Conservation (phyloP, 257 asterid genomes). For the Hygrophila difformis region DNA sequence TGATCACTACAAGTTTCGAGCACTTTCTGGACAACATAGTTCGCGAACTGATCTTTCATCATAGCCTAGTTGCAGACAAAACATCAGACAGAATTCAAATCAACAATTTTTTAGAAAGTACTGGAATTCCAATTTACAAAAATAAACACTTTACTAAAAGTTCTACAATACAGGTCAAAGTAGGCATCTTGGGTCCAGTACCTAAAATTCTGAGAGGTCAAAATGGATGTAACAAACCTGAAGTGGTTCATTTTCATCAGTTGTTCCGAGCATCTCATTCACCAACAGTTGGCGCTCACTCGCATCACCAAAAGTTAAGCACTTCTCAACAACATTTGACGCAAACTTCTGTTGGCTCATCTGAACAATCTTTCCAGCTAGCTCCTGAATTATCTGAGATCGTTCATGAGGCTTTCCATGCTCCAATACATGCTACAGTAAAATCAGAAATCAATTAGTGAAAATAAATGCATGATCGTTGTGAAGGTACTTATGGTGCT, state of each 20-base stretch:
- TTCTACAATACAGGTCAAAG: too few species aligned
- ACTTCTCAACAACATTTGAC: conserved; percentile 38
- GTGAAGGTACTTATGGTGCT: not conserved
- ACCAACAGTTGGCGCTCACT: not conserved
- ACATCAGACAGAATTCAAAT: too few species aligned
- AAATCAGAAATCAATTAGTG: not conserved
- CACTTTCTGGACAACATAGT: conserved; percentile 17
- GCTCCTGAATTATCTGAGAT: not conserved
- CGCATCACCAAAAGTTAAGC: not conserved
- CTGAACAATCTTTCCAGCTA: not conserved
- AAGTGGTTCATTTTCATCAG: conserved; percentile 60
- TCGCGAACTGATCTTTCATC: conserved; percentile 27
- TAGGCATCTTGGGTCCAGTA: too few species aligned
- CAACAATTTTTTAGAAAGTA: too few species aligned
- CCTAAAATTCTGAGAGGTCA: not conserved
- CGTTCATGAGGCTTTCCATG: not conserved
- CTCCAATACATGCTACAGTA: not conserved
- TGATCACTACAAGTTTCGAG: not conserved
- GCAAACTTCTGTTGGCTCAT: conserved; percentile 74
- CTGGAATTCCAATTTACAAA: too few species aligned
- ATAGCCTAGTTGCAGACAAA: not conserved
- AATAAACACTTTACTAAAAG: too few species aligned
- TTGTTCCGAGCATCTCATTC: not conserved
- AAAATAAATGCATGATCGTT: not conserved
- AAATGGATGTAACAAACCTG: conserved; percentile 27